Evolutionary conservation across 1,284 basidiomycete species (phyloP).

Genomic region (Tilletia walkeri): DNA sequence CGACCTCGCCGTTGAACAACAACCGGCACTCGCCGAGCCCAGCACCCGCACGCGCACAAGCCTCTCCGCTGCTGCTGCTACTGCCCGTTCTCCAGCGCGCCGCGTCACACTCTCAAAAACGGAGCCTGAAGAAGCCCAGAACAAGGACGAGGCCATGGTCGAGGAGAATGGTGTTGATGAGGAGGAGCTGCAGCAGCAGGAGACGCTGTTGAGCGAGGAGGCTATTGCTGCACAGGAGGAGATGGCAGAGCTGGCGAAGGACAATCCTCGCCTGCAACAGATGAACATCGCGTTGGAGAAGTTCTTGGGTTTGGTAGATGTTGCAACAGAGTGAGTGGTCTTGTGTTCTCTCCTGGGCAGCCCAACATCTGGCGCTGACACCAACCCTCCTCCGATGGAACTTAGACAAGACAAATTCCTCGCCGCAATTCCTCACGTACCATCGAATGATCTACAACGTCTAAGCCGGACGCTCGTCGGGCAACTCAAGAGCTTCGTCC

Average conservation of each 20-base stretch:
- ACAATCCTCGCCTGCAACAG: conserved; percentile 2
- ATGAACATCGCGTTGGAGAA: conserved; percentile 11
- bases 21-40: not conserved
- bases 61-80: no score
- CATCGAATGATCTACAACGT: not conserved
- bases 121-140: not conserved
- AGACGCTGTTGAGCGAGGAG: not conserved
- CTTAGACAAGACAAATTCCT: not conserved
- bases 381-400: not conserved
- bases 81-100: not conserved
- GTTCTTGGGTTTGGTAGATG: conserved; percentile 12
- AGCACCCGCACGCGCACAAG: not conserved
- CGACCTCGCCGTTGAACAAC: not conserved
- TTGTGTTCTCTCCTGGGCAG: not conserved
- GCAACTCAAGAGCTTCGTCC: conserved; percentile 5
- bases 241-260: not conserved
- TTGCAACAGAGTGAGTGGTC: conserved; percentile 7
- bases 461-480: not conserved
- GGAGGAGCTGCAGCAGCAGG: not conserved
- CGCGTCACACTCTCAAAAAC: not conserved
- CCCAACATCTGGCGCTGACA: not conserved
- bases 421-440: conserved; percentile 5
- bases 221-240: not conserved
- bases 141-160: not conserved
- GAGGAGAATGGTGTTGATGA: not conserved